Conservation (phyloP, 768 basidiomycete genomes). For the Hemileccinum rubropunctum region DNA sequence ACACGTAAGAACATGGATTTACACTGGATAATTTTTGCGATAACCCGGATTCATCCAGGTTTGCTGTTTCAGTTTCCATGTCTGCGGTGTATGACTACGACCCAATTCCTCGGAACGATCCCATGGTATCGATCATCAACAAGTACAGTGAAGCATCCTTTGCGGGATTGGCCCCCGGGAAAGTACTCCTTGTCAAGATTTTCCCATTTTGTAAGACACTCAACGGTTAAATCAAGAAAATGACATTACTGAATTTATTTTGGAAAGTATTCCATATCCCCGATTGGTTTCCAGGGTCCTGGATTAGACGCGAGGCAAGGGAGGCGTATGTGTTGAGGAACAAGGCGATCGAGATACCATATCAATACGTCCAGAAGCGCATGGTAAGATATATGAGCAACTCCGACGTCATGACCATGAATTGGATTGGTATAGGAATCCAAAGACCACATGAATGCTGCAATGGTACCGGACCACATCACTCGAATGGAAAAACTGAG, state of each 20-base stretch:
- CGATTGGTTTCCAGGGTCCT: constrained; percentile 40
- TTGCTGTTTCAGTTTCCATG: constrained; percentile 30
- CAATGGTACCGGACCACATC: constrained; percentile 16
- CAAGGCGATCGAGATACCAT: constrained; percentile 20
- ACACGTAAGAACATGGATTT: not conserved
- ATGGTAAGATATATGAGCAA: constrained; percentile 18
- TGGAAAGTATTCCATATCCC: constrained; percentile 7
- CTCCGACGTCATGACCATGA: not conserved
- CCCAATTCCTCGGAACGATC: constrained; percentile 3
- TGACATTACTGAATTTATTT: not conserved
- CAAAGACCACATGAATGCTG: not conserved
- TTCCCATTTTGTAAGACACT: constrained; percentile 14
- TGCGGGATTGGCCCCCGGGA: not conserved
- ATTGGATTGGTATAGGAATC: not conserved
- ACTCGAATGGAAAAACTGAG: constrained; percentile 13
- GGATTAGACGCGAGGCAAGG: constrained; percentile 34
- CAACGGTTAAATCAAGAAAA: too few species aligned
- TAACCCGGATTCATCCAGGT: constrained; percentile 10
- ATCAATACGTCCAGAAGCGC: constrained; percentile 23
- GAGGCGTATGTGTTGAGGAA: not conserved
- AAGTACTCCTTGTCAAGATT: not conserved
- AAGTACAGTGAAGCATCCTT: not conserved
- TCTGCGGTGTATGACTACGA: constrained; percentile 15
- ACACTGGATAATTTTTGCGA: not conserved
- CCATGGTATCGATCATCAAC: constrained; percentile 9